These are phyloP conservation scores for Phanerochaete sordida DNA, from an alignment of 768 basidiomycete genomes.

Conservation along the genomic window DNA sequence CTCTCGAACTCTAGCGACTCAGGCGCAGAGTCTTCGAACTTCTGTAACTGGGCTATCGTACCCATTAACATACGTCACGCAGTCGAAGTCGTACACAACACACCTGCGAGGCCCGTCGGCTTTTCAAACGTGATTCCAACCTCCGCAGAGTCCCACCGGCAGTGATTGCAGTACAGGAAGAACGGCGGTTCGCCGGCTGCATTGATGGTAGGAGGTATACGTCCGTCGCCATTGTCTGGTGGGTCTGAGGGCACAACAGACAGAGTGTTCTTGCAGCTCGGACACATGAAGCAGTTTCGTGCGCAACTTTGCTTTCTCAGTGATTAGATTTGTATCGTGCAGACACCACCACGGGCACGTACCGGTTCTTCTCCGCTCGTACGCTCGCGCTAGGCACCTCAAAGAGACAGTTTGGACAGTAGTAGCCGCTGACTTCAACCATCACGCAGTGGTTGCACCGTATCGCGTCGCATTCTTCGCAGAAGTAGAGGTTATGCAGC, in stretches of 20 bases:
- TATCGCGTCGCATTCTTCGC: conserved; percentile 97
- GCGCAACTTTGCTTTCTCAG: conserved; percentile 70
- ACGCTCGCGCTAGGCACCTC: conserved; percentile 98
- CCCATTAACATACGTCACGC: background rate
- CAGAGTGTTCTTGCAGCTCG: conserved; percentile 86
- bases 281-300: conserved; percentile 96
- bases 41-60: conserved; percentile 82
- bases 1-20: conserved; percentile 90
- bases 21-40: conserved; percentile 80
- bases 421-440: conserved; percentile 94
- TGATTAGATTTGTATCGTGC: conserved; percentile 1
- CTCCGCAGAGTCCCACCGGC: conserved; percentile 92
- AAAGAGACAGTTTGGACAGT: conserved; percentile 97
- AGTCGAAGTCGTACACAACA: conserved; percentile 19
- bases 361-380: conserved; percentile 97
- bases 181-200: conserved; percentile 84
- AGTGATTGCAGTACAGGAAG: conserved; percentile 87
- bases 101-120: conserved; percentile 91
- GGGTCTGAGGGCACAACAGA: conserved; percentile 89
- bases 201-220: conserved; percentile 45
- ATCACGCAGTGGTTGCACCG: conserved; percentile 91
- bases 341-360: conserved; percentile 12
- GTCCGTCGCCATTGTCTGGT: conserved; percentile 55
- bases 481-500: conserved; percentile 87
- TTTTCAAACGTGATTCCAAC: conserved; percentile 94